These are phyloP conservation scores for Penicillium sp. DNA, from an alignment of 2,329 filamentous ascomycete species.

Conservation along the genomic window DNA sequence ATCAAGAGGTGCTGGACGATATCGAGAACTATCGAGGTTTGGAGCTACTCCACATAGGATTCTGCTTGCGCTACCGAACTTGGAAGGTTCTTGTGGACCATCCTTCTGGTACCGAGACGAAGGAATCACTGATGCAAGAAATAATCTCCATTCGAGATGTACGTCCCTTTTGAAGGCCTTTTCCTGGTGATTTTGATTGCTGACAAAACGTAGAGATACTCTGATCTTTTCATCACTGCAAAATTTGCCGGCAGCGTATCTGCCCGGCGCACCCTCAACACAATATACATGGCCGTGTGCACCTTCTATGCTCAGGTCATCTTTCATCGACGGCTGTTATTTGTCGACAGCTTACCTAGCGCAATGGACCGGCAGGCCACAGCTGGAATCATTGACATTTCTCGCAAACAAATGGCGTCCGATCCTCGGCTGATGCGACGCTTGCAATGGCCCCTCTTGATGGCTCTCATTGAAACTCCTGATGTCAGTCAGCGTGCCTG, in stretches of 20 bases:
- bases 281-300: constrained; percentile 32
- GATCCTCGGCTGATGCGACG: constrained; percentile 30
- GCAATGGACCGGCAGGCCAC: constrained; percentile 27
- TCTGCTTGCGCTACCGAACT: constrained; percentile 27
- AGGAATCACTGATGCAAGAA: constrained; percentile 21
- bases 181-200: background rate
- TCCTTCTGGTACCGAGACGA: constrained; percentile 12
- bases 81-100: constrained; percentile 27
- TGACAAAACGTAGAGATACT: constrained; percentile 27
- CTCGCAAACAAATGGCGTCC: constrained; percentile 28
- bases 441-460: constrained; percentile 32
- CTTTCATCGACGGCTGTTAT: constrained; percentile 31
- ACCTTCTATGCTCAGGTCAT: constrained; percentile 34
- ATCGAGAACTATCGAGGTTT: constrained; percentile 36
- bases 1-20: constrained; percentile 35
- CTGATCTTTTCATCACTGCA: constrained; percentile 34
- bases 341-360: constrained; percentile 14
- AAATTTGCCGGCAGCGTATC: constrained; percentile 28
- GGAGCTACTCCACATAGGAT: constrained; percentile 29
- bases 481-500: constrained; percentile 27
- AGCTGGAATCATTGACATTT: constrained; percentile 29
- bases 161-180: background rate
- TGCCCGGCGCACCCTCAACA: constrained; percentile 31
- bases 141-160: constrained; percentile 27
- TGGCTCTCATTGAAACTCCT: constrained; percentile 31